phyloP scores from a whole-genome alignment of 805 yeast genomes.

The Kuraishia cidri region DNA sequence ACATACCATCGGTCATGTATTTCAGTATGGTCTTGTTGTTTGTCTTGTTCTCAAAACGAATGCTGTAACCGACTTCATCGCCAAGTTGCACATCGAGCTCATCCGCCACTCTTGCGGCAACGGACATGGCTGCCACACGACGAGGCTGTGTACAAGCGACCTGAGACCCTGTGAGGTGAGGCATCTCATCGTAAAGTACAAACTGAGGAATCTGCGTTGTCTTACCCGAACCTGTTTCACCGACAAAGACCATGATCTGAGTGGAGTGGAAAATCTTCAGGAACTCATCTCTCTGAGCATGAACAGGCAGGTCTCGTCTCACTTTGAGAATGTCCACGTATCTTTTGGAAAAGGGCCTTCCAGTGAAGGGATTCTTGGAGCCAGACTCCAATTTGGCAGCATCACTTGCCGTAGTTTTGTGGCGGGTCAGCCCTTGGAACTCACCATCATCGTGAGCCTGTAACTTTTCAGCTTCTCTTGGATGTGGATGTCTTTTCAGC shows the following conservation, averaged over 20 bases:
- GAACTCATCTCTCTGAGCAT: constrained; percentile 87
- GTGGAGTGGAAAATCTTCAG: constrained; percentile 73
- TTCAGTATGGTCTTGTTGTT: constrained; percentile 73
- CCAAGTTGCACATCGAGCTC: constrained; percentile 94
- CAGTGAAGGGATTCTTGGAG: constrained; percentile 72
- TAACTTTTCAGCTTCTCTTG: constrained; percentile 21
- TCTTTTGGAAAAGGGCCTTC: constrained; percentile 45
- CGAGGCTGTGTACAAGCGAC: constrained; percentile 97
- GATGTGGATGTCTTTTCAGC: constrained; percentile 38
- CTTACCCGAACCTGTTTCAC: constrained; percentile 99
- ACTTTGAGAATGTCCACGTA: constrained; percentile 72
- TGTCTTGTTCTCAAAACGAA: constrained; percentile 90
- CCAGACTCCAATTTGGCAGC: constrained; percentile 55
- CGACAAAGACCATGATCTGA: constrained; percentile 96
- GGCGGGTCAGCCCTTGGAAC: constrained; percentile 44
- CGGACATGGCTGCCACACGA: constrained; percentile 98
- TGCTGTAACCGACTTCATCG: constrained; percentile 90
- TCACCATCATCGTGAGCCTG: constrained; percentile 61
- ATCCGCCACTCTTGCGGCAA: constrained; percentile 94
- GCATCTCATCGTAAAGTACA: constrained; percentile 86
- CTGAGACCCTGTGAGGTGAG: constrained; percentile 73
- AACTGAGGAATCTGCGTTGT: constrained; percentile 98
- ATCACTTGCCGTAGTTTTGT: constrained; percentile 55
- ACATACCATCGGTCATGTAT: constrained; percentile 99
- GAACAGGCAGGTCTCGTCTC: constrained; percentile 88